A percentile compares a stretch with the other conserved stretches of the same genome.
Evolutionary conservation across 1,284 basidiomycete species (phyloP).

Genomic region (Ceratobasidium sp.): DNA sequence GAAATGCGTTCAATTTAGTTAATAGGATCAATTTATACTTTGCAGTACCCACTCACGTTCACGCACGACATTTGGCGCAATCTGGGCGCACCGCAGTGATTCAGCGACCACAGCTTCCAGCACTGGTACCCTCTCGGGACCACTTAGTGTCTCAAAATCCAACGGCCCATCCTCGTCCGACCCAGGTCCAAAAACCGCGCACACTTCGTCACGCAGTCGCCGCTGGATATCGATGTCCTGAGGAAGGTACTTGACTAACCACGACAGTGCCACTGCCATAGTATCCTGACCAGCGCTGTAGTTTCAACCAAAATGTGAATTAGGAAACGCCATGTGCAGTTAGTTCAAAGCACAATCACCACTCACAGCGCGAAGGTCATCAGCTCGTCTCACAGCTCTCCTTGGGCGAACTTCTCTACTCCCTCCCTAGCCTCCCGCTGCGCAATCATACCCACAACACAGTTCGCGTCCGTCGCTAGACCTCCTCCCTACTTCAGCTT

Average conservation of each 20-base stretch:
- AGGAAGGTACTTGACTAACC: conserved; percentile 32
- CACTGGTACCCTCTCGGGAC: conserved; percentile 10
- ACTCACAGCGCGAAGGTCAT: conserved; percentile 30
- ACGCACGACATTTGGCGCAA: background rate
- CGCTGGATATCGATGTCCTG: conserved; percentile 26
- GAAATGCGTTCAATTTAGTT: background rate
- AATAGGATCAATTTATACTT: background rate
- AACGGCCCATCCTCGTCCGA: background rate
- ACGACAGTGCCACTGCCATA: conserved; percentile 7
- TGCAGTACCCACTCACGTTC: conserved; percentile 8
- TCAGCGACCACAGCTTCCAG: conserved; percentile 42
- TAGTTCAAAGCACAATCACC: background rate
- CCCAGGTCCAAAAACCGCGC: background rate
- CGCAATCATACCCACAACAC: conserved; percentile 31
- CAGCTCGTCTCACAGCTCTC: conserved; percentile 31
- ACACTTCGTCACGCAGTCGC: conserved; percentile 32
- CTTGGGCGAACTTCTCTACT: background rate
- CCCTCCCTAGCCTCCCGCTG: conserved; percentile 27
- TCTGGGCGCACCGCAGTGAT: conserved; percentile 9
- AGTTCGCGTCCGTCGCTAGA: conserved; percentile 30
- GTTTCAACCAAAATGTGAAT: background rate
- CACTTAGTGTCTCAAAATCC: conserved; percentile 4
- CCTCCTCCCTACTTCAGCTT: background rate
- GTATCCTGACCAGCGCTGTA: conserved; percentile 32
- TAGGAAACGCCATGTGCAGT: no score